Evolutionary conservation across 2,329 filamentous ascomycete species (phyloP), one percentile per base, ranked within the genome.

Genomic region (Fusarium succisae): DNA sequence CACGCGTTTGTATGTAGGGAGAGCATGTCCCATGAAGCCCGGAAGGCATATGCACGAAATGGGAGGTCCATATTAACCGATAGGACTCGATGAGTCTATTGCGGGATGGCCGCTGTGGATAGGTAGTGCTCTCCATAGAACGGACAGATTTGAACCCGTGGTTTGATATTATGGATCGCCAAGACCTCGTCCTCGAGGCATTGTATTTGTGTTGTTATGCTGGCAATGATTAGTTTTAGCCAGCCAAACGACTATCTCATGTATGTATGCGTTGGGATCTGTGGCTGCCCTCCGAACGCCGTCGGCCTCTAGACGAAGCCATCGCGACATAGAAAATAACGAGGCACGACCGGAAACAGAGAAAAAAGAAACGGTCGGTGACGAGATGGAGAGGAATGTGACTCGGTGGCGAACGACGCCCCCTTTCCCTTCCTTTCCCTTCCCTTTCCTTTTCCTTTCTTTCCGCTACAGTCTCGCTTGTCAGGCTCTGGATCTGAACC

Each of bases 371-470:
- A 72, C 63, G 63, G 63, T 57, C 47, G 60, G 59, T 54, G 59
- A 70, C 47, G 55, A 32, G 26, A 47, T 60, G 70, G 66, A 73
- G n/a, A 47, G 70, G 70, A 73, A 73, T 73, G 70, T 73, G 70
- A 70, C 30, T 72, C 56, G 70, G 66, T 44, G 59, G 55, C 32
- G n/a, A 53, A 71, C 56, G 47, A 47, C 56, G 56, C 67, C 67
- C 37, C 47, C 15, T 58, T 38, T 67, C 43, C 47, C 62, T 45
- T 64, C 26, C 7, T 39, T 20, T 13, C 7, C 8, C 13, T 39
- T 12, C 37, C 26, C 55, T 39, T 20, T 39, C 7, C 38, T 22
- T 39, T 13, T 26, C 8, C 38, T 39, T 39, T 13, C 38, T 20
- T 54, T 66, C 53, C 56, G 67, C 55, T 53, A 54, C 56, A 45